phyloP scores from a whole-genome alignment of 345 rosid species.

The Rhizophora apiculata region DNA sequence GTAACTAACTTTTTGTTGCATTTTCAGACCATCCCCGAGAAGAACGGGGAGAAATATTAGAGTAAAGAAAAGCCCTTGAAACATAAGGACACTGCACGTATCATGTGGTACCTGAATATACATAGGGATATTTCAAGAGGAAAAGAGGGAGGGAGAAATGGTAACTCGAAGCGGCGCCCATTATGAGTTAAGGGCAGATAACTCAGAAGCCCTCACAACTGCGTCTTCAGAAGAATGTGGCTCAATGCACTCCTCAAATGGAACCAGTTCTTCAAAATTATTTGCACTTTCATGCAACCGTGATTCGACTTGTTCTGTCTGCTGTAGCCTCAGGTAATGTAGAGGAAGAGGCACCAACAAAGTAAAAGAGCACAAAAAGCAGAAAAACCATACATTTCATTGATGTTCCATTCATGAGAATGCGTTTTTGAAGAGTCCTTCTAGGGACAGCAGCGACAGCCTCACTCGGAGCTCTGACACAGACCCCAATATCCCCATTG shows the following conservation, averaged over 20 bases:
- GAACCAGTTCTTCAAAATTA: constrained; percentile 83
- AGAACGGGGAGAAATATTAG: not conserved
- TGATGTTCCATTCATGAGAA: constrained; percentile 99
- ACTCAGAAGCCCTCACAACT: constrained; percentile 73
- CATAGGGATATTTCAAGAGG: not conserved
- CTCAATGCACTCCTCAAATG: constrained; percentile 86
- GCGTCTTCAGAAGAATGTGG: constrained; percentile 63
- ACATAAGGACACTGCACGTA: not conserved
- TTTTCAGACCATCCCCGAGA: not conserved
- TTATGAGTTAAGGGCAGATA: constrained; percentile 84
- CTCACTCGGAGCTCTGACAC: constrained; percentile 95
- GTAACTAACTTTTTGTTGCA: not conserved
- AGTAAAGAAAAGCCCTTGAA: too few species aligned
- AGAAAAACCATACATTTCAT: constrained; percentile 62
- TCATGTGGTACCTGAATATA: not conserved
- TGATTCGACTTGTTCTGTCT: constrained; percentile 84
- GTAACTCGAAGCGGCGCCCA: constrained; percentile 85
- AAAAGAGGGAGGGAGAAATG: constrained; percentile 20
- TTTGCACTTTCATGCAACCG: constrained; percentile 90
- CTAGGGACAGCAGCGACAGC: constrained; percentile 98
- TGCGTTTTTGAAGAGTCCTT: constrained; percentile 94
- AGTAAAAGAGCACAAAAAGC: constrained; percentile 3
- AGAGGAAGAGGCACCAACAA: constrained; percentile 1
- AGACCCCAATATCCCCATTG: constrained; percentile 95
- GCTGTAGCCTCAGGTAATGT: constrained; percentile 41